Base-by-base conservation (phyloP, 2,329 filamentous ascomycete species). In the Scytalidium lignicola region DNA sequence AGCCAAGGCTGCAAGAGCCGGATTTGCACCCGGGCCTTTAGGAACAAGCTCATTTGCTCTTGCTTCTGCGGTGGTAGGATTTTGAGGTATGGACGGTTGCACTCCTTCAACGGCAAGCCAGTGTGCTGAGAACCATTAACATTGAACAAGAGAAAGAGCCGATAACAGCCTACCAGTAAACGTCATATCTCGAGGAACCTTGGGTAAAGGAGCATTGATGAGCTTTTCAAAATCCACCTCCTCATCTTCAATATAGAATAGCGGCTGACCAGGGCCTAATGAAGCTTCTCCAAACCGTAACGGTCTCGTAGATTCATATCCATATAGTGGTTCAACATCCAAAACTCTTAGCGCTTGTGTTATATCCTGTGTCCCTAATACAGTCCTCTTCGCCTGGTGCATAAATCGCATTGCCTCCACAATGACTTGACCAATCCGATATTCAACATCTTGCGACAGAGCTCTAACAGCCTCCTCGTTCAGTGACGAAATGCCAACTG, bases 201-300 rank as follows among this genome's bases (percentile, higher is more conserved):
- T 96, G 21, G 93, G 93, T 57, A 99, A 71, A 3, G 93, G 89
- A 56, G 90, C 90, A 71, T 99, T 99, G 66, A 99, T 96, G 58
- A 99, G 75, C 74, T 97, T 97, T 73, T 99, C 93, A 65, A 99
- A 97, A 69, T 99, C 93, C 48, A 97, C 86, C 73, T 99, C 93
- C 65, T 99, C 93, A 66, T 99, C 93, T 64, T 99, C 93, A 32
- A 99, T 87, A 66, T 99, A 99, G 70, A 92, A 99, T 19, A 99
- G 74, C 47, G 92, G 90, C 69, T 99, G 93, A 9, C 92, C 91
- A 13, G 91, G 90, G 0, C 93, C 93, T 52, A 99, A 74, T 50
- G 88, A 95, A 2, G 93, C 93, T 69, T 99, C 93, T 46, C 93
- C 93, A 64, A 95, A 99, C 48, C 88, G 82, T 60, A 99, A 72